Percentiles rank a stretch among this genome's conserved stretches.
phyloP scores from a whole-genome alignment of 2,329 filamentous ascomycete species.

The Rhinocladiella mackenziei region DNA sequence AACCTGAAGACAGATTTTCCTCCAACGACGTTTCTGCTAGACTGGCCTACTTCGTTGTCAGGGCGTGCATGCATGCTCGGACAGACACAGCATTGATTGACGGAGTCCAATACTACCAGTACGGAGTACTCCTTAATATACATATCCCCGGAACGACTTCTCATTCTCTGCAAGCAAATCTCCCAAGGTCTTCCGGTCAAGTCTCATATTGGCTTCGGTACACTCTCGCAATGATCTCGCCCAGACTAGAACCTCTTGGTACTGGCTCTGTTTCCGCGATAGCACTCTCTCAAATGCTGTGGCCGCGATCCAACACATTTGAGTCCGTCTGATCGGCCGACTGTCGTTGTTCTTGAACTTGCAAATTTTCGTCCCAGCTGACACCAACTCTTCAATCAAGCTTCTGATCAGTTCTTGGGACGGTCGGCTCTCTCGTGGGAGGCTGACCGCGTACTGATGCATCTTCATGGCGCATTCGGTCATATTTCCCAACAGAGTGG shows the following conservation, averaged over 20 bases:
- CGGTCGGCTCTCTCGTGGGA: constrained; percentile 57
- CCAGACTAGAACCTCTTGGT: constrained; percentile 64
- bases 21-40: not conserved
- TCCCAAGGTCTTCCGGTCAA: constrained; percentile 12
- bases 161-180: constrained; percentile 15
- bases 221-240: constrained; percentile 47
- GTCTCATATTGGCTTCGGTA: constrained; percentile 17
- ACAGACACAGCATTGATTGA: no score
- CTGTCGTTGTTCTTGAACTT: constrained; percentile 43
- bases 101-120: no score
- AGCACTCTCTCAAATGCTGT: constrained; percentile 68
- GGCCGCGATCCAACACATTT: constrained; percentile 63
- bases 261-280: constrained; percentile 65
- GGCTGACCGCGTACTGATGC: constrained; percentile 57
- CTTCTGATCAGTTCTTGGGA: constrained; percentile 56
- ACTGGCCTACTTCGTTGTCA: no score
- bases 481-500: constrained; percentile 73
- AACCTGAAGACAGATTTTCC: no score
- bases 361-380: constrained; percentile 58
- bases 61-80: no score
- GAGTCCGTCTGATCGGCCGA: constrained; percentile 57
- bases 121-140: constrained; percentile 21
- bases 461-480: constrained; percentile 72
- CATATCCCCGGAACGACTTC: constrained; percentile 22
- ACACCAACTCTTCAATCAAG: constrained; percentile 63